phyloP scores from a whole-genome alignment of 106 monocot species.

The Gastrodia elata region DNA sequence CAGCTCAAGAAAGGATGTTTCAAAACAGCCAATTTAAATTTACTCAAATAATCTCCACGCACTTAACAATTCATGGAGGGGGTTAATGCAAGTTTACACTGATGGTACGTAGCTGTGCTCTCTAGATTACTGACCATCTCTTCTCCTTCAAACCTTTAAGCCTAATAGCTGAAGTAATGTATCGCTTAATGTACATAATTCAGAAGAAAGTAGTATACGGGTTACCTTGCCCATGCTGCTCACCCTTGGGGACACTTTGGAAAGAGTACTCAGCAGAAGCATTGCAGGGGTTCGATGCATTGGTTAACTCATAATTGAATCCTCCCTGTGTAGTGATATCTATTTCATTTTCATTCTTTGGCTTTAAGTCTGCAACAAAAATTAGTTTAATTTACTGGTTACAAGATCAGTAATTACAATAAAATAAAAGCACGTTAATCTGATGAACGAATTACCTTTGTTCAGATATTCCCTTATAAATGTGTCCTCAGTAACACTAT shows the following conservation, averaged over 20 bases:
- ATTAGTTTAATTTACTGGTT: neutral
- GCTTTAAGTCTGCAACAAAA: neutral
- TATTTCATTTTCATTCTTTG: conserved; percentile 5
- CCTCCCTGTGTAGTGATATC: neutral
- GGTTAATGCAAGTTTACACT: neutral
- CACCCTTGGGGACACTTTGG: neutral
- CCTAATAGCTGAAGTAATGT: neutral
- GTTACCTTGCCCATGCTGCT: neutral
- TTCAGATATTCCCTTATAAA: neutral
- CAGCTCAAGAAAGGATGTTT: no score
- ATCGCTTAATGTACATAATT: neutral
- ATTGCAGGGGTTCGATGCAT: conserved; percentile 8
- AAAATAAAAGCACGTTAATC: neutral
- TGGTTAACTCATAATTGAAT: neutral
- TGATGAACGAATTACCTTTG: neutral
- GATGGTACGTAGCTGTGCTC: neutral
- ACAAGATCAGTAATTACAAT: neutral
- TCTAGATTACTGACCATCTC: neutral
- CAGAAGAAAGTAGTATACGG: neutral
- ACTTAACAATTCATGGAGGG: neutral
- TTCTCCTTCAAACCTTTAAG: neutral
- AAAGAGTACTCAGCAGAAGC: neutral
- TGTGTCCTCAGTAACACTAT: neutral
- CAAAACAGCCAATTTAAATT: no score
- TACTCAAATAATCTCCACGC: no score